Percentiles rank a stretch among this genome's conserved stretches.
Evolutionary conservation across 257 asterid genomes (phyloP).

Genomic region (Gentiana straminea): DNA sequence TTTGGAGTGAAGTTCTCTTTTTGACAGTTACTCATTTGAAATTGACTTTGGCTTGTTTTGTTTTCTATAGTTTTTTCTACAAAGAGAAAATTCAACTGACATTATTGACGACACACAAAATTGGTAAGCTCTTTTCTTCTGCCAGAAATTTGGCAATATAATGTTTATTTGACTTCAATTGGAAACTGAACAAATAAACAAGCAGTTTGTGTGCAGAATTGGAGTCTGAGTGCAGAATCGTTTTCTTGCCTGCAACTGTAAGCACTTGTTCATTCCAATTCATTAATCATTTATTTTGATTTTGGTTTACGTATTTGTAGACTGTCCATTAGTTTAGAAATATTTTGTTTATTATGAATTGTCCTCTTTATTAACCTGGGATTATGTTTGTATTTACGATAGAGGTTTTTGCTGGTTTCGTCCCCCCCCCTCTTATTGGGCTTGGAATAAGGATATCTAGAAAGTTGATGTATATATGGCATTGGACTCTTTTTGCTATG

Average conservation of each 20-base stretch:
- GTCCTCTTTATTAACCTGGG: not conserved
- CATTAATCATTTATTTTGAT: not conserved
- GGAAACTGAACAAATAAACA: not conserved
- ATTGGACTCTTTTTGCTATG: not conserved
- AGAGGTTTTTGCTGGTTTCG: no score
- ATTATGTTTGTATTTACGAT: no score
- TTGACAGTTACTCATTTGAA: no score
- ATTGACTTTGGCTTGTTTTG: no score
- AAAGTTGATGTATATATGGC: not conserved
- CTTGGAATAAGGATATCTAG: not conserved
- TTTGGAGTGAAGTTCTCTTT: no score
- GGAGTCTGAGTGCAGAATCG: not conserved
- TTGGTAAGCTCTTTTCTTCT: not conserved
- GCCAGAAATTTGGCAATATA: not conserved
- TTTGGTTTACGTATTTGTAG: no score
- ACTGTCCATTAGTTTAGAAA: no score
- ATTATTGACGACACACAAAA: not conserved
- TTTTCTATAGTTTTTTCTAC: no score
- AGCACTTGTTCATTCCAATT: constrained; percentile 1
- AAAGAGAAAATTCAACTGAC: no score
- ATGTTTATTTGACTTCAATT: not conserved
- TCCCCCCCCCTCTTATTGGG: not conserved
- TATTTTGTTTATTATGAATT: not conserved
- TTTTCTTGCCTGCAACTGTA: not conserved
- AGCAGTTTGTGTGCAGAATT: not conserved